These are phyloP conservation scores for Lachnellula suecica DNA, from an alignment of 2,329 filamentous ascomycete species.

Conservation along the genomic window DNA sequence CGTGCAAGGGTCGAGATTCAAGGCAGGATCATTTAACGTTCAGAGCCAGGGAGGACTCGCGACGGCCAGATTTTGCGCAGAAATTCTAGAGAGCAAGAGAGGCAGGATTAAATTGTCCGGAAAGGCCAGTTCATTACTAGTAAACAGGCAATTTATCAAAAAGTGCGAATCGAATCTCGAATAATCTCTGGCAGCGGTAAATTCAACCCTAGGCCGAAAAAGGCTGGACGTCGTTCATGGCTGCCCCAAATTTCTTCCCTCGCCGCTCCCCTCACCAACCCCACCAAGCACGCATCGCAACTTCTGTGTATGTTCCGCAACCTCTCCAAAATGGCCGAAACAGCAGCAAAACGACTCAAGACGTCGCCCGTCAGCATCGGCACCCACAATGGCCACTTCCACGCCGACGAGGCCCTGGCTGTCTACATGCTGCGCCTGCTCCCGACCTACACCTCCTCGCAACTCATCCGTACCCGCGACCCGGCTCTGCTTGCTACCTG, in stretches of 20 bases:
- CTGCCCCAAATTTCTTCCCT: neutral
- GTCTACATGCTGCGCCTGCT: constrained; percentile 93
- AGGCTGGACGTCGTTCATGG: neutral
- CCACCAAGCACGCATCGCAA: constrained; percentile 6
- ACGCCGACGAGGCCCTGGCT: constrained; percentile 95
- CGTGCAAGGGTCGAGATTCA: no score
- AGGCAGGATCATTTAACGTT: neutral
- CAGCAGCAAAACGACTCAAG: constrained; percentile 80
- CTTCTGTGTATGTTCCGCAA: constrained; percentile 42
- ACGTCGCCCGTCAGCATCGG: constrained; percentile 63
- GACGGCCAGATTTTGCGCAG: neutral
- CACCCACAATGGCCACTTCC: constrained; percentile 98
- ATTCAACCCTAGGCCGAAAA: no score
- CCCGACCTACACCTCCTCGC: constrained; percentile 71
- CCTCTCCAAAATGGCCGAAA: constrained; percentile 64
- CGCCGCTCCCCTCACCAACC: neutral
- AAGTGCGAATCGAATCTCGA: no score
- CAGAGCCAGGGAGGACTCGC: neutral
- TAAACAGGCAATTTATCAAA: neutral
- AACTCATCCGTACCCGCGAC: constrained; percentile 85
- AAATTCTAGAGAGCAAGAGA: neutral
- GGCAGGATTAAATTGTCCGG: neutral
- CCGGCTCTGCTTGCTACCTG: constrained; percentile 73
- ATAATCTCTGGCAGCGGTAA: no score
- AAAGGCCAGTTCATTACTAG: constrained; percentile 5